Base-by-base conservation (phyloP, 306 rosid genomes). In the Medicago ruthenica region DNA sequence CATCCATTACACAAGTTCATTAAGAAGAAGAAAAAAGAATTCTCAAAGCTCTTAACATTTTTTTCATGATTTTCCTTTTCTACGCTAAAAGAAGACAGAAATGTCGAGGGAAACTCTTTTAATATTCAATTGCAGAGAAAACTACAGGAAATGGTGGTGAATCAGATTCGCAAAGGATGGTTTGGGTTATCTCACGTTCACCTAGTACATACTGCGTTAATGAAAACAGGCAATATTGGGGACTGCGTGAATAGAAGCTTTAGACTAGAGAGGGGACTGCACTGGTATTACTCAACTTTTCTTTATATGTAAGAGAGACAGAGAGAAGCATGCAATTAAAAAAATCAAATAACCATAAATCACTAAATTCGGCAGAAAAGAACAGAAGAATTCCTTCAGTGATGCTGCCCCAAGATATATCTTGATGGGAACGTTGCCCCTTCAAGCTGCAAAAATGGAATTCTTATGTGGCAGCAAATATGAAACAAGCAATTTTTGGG, bases 381-480 rank as follows among this genome's bases (percentile, higher is more conserved):
- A 60, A 60, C 66, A 60, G 14, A 60, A 60, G 40, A 61, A 31
- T 61, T 61, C 67, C 67, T 61, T 61, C 42, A 61, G 14, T 27
- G 42, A 34, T 61, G 67, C 67, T 61, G 42, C 42, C 67, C 42
- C 67, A 31, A 60, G 27, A 24, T 27, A 24, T 60, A 27, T 27
- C 9, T 60, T 60, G 66, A 60, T 27, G 66, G 41, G 4, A 42
- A 8, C 34, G 68, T n/a, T 62, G 3, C 45, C 44, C 68, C 68
- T 62, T 62, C 68, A 62, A 62, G 44, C 68, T 62, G 68, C 68
- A 62, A 62, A 62, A 62, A 31, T 15, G 45, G 45, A 63, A 36
- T 3, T 63, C 45, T 36, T 63, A 63, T 63, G 21, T 34, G 68
- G 24, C 68, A 36, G 7, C 45, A 34, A 62, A 22, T 24, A 59